phyloP scores from a whole-genome alignment of 75 land plant species.

The Azolla pinnata region DNA sequence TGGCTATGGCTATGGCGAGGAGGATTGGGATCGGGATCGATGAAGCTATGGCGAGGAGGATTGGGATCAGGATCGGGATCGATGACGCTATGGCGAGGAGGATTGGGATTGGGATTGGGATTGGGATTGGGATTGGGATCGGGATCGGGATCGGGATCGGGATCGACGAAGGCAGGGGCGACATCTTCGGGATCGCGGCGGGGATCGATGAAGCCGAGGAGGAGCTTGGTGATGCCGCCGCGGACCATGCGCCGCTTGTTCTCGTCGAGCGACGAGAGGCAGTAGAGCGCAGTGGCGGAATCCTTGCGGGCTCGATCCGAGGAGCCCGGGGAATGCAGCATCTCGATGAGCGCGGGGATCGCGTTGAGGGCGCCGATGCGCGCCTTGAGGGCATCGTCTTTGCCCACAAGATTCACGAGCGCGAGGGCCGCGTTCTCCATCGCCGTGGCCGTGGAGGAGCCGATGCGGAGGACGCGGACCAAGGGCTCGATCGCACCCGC shows the following conservation, averaged over 20 bases:
- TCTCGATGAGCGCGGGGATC: slow-evolving; percentile 52
- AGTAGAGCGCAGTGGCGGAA: slow-evolving; percentile 56
- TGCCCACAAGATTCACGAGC: slow-evolving; percentile 34
- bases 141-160: too few species aligned
- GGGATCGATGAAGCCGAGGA: slow-evolving; percentile 20
- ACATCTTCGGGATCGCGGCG: slow-evolving; percentile 23
- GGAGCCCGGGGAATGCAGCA: slow-evolving; percentile 41
- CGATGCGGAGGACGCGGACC: slow-evolving; percentile 54
- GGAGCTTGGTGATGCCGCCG: slow-evolving; percentile 60
- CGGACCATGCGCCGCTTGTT: slow-evolving; percentile 65
- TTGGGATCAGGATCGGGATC: too few species aligned
- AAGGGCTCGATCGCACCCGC: slow-evolving; percentile 63
- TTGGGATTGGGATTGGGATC: too few species aligned
- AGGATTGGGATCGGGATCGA: too few species aligned
- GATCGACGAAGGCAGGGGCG: too few species aligned
- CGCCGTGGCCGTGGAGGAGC: slow-evolving; percentile 34
- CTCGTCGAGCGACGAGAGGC: slow-evolving; percentile 42
- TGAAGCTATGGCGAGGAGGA: too few species aligned
- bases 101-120: too few species aligned
- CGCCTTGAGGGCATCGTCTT: slow-evolving; percentile 32
- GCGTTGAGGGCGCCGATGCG: slow-evolving; percentile 63
- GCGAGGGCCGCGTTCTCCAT: slow-evolving; percentile 86
- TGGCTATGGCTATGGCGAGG: too few species aligned
- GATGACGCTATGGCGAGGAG: too few species aligned
- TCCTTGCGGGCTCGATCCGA: slow-evolving; percentile 60